Evolutionary conservation across 495 filamentous ascomycete species (phyloP).

Genomic region (Podospora fimiseda): DNA sequence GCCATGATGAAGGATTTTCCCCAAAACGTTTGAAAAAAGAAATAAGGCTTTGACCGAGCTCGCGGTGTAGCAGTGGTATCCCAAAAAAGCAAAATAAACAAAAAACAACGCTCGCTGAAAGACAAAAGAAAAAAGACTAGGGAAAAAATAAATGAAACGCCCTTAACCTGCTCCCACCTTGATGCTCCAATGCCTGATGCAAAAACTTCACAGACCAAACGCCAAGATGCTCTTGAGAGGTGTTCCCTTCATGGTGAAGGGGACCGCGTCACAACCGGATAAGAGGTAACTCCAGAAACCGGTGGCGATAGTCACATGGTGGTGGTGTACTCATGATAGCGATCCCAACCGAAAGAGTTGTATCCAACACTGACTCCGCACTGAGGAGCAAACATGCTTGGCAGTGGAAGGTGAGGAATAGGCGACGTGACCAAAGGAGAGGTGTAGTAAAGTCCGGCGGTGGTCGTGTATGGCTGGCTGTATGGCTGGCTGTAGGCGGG

Average conservation of each 20-base stretch:
- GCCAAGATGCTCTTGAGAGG: conserved; percentile 14
- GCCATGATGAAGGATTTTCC: conserved; percentile 33
- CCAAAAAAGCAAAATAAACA: conserved; percentile 20
- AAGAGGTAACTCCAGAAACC: conserved; percentile 26
- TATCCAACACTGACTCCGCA: conserved; percentile 75
- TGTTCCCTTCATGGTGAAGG: conserved; percentile 17
- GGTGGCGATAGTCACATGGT: conserved; percentile 57
- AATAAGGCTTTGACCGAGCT: conserved; percentile 36
- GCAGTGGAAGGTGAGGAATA: conserved; percentile 74
- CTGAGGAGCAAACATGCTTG: conserved; percentile 80
- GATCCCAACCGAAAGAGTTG: conserved; percentile 72
- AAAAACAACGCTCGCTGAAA: conserved; percentile 34
- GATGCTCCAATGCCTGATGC: conserved; percentile 17
- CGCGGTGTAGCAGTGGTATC: conserved; percentile 32
- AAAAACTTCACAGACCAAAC: background rate
- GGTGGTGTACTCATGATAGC: conserved; percentile 55
- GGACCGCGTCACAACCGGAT: conserved; percentile 36
- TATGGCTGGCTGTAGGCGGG: conserved; percentile 76
- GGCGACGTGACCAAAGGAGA: conserved; percentile 57
- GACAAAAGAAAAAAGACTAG: conserved; percentile 18
- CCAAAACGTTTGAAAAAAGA: conserved; percentile 25
- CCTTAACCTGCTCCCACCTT: conserved; percentile 26
- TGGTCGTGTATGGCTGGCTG: conserved; percentile 68
- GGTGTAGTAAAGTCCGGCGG: conserved; percentile 57
- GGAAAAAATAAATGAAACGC: conserved; percentile 19